phyloP scores from a whole-genome alignment of 257 asterid genomes.

The Forsythia viridissima region DNA sequence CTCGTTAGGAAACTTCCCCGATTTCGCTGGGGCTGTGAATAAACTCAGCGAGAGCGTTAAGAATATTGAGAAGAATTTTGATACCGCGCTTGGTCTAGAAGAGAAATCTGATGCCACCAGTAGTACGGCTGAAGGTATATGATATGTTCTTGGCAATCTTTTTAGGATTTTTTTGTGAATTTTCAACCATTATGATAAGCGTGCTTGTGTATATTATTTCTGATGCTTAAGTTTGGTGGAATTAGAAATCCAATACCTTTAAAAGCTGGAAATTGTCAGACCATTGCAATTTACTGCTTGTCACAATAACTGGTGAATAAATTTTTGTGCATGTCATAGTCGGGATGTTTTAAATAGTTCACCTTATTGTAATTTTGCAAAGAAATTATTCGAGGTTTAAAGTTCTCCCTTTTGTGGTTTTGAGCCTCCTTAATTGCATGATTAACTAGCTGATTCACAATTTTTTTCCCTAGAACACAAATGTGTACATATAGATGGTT shows the following conservation, averaged over 20 bases:
- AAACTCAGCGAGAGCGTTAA: conserved; percentile 96
- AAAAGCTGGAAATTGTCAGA: not conserved
- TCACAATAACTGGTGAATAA: not conserved
- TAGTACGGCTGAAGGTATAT: conserved; percentile 65
- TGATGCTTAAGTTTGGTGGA: not conserved
- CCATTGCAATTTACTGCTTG: not conserved
- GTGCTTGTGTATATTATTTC: conserved; percentile 9
- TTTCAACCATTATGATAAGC: conserved; percentile 1
- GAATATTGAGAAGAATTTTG: conserved; percentile 95
- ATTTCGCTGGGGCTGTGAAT: conserved; percentile 92
- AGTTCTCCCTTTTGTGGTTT: conserved; percentile 11
- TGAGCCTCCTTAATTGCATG: not conserved
- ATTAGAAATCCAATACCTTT: not conserved
- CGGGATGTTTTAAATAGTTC: not conserved
- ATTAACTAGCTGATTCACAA: not conserved
- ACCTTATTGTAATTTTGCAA: not conserved
- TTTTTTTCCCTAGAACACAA: not conserved
- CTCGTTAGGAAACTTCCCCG: conserved; percentile 76
- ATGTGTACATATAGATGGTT: not conserved
- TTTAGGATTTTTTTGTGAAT: not conserved
- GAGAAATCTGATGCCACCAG: conserved; percentile 59
- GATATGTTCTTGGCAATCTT: not conserved
- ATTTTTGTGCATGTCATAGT: not conserved
- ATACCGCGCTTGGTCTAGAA: conserved; percentile 91
- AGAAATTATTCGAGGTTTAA: conserved; percentile 9